phyloP scores from a whole-genome alignment of 768 basidiomycete species.

The Neoboletus magnificus region DNA sequence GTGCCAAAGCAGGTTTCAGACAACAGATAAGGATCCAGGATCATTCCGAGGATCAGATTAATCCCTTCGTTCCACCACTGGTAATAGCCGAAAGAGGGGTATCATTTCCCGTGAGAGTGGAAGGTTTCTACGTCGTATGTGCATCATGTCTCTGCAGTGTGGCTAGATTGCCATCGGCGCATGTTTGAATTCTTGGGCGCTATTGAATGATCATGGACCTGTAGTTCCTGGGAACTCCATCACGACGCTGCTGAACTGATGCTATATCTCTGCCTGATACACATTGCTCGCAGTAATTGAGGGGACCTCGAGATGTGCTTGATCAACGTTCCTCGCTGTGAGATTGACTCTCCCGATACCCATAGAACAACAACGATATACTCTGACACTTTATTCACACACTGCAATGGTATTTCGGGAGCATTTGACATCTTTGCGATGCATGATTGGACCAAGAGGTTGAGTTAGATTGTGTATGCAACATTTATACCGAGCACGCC shows the following conservation, averaged over 20 bases:
- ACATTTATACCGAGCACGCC: background rate
- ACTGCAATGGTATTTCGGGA: background rate
- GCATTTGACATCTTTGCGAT: background rate
- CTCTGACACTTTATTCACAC: background rate
- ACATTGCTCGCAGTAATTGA: background rate
- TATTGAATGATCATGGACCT: background rate
- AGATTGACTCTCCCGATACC: conserved; percentile 1
- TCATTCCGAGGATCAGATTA: background rate
- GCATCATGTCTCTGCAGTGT: background rate
- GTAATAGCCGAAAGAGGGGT: background rate
- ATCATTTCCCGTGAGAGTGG: background rate
- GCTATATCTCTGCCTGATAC: background rate
- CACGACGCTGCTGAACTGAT: background rate
- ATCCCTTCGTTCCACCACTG: background rate
- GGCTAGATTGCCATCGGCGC: background rate
- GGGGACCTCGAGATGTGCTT: background rate
- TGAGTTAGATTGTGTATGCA: no score
- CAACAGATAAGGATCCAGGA: background rate
- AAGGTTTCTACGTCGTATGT: background rate
- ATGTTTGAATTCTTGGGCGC: background rate
- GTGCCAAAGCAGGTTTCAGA: background rate
- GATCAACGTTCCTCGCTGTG: background rate
- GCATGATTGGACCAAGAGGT: background rate
- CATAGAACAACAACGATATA: background rate
- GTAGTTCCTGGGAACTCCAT: background rate